Base-by-base conservation (phyloP, 2,329 filamentous ascomycete species). In the Penicillium oxalicum region DNA sequence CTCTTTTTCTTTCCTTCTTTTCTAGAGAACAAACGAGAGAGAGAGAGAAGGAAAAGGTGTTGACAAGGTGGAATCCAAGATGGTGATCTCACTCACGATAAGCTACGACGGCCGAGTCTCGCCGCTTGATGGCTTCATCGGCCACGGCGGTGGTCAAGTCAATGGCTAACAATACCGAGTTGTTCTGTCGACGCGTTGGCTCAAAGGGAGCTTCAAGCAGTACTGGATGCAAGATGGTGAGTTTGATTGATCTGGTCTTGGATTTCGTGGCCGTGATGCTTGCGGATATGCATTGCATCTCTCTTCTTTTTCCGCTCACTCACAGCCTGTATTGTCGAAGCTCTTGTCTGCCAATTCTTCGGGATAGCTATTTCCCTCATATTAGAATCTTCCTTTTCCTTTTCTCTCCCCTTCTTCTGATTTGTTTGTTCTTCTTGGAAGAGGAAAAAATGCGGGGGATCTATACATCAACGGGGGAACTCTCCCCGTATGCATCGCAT, bases 271-370 rank as follows among this genome's bases (percentile, higher is more conserved):
- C 18, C 18, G 18, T 18, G 18, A 18, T 18, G 18, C 18, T 18
- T 18, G 18, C 18, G 18, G 18, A 18, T 18, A 18, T 18, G 18
- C 18, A 18, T 18, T 18, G 18, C 18, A 18, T 18, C 18, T 18
- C 18, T 18, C 18, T 18, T 18, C 18, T 18, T 46, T n/a, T 29
- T 40, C n/a, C 43, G 40, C 33, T 52, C 40, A 48, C 75, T 60
- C 66, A 81, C 80, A 68, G 47, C 93, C 93, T n/a, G 94, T 95
- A 64, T 98, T 98, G 68, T 98, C 93, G 79, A 91, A 98, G 56
- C 86, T 83, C 59, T 84, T 85, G 65, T 97, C 93, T 8, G 93
- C 93, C 37, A 96, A 77, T 51, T 83, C 82, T 65, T 94, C 88
- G 0, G 93, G 93, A 66, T 95, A 98, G 51, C 90, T 93, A 55